phyloP scores from a whole-genome alignment of 345 rosid species.

The Salix caprea region DNA sequence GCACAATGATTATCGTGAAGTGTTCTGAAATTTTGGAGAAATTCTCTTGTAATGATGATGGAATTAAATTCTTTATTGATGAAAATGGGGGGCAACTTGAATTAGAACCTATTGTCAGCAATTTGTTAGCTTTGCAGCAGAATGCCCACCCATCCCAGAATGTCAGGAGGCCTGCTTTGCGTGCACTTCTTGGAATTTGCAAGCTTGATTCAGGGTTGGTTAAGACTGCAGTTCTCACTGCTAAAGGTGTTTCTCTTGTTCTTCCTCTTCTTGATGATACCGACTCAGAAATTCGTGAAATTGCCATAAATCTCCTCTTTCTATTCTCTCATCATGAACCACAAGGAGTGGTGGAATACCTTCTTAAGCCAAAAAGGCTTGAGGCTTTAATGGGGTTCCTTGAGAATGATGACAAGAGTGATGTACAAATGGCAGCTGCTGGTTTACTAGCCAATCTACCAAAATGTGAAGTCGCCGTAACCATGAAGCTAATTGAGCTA shows the following conservation, averaged over 20 bases:
- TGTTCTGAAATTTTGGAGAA: slow-evolving; percentile 52
- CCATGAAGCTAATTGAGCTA: slow-evolving; percentile 46
- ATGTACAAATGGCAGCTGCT: slow-evolving; percentile 64
- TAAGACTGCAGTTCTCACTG: slow-evolving; percentile 53
- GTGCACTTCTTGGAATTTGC: slow-evolving; percentile 48
- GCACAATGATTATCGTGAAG: slow-evolving; percentile 31
- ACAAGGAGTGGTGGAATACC: slow-evolving; percentile 52
- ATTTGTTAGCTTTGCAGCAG: slow-evolving; percentile 46
- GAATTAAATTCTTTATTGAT: slow-evolving; percentile 50
- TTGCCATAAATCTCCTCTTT: slow-evolving; percentile 50
- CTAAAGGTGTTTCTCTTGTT: slow-evolving; percentile 41
- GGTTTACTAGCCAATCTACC: slow-evolving; percentile 68
- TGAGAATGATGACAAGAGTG: slow-evolving; percentile 46
- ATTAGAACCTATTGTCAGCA: slow-evolving; percentile 36
- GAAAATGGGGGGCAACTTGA: slow-evolving; percentile 43
- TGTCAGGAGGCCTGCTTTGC: slow-evolving; percentile 44
- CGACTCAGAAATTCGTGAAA: slow-evolving; percentile 47
- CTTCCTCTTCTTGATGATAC: slow-evolving; percentile 64
- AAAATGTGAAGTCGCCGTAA: slow-evolving; percentile 43
- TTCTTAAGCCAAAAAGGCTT: slow-evolving; percentile 52
- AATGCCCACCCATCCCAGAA: slow-evolving; percentile 23
- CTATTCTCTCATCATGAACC: slow-evolving; percentile 58
- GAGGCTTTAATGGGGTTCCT: slow-evolving; percentile 60
- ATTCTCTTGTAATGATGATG: slow-evolving; percentile 40
- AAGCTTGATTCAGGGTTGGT: slow-evolving; percentile 43